These are phyloP conservation scores for Mortierella sp. DNA, from an alignment of 371 early-diverging fungal genomes.

Conservation along the genomic window DNA sequence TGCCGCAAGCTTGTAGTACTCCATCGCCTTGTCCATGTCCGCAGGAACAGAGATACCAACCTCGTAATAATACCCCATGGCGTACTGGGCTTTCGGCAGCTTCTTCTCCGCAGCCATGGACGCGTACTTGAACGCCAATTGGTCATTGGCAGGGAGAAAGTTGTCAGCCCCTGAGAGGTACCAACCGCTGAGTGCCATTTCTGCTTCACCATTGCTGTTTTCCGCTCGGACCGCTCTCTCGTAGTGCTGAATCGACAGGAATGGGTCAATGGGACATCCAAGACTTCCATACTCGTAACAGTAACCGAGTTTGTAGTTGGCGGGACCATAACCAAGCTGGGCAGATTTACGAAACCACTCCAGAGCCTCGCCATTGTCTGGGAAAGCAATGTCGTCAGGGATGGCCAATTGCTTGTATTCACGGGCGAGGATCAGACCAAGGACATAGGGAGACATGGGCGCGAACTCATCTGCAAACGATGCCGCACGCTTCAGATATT, in stretches of 20 bases:
- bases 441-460: constrained; percentile 76
- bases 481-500: constrained; percentile 77
- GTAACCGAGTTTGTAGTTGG: constrained; percentile 81
- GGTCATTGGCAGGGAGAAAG: constrained; percentile 78
- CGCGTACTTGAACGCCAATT: constrained; percentile 92
- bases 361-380: constrained; percentile 55
- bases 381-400: constrained; percentile 56
- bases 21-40: constrained; percentile 74
- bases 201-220: constrained; percentile 82
- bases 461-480: constrained; percentile 70
- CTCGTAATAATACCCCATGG: constrained; percentile 94
- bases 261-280: constrained; percentile 74
- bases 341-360: constrained; percentile 65
- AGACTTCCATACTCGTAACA: constrained; percentile 84
- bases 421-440: constrained; percentile 65
- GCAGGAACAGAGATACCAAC: constrained; percentile 82
- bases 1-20: constrained; percentile 80
- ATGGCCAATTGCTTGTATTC: constrained; percentile 48
- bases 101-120: constrained; percentile 83
- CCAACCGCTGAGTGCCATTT: constrained; percentile 95
- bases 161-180: constrained; percentile 91
- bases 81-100: constrained; percentile 91
- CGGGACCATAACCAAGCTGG: constrained; percentile 71
- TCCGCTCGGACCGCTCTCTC: constrained; percentile 87
- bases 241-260: constrained; percentile 80